phyloP scores from a whole-genome alignment of 179 eudicot genomes.

The Beta corolliflora region DNA sequence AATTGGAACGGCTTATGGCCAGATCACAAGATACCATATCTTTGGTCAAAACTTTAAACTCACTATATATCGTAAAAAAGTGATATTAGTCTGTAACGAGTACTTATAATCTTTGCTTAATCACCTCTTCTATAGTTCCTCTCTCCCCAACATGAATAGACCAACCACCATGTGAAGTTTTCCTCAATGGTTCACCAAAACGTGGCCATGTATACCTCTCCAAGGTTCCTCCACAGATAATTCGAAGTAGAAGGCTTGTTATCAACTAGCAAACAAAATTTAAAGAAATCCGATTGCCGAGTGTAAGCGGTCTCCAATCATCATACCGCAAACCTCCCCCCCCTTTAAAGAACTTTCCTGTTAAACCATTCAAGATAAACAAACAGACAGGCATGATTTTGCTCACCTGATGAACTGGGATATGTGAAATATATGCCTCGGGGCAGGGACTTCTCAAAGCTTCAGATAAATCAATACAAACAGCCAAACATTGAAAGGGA shows the following conservation, averaged over 20 bases:
- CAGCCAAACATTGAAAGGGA: conserved; percentile 96
- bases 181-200: not conserved
- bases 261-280: not conserved
- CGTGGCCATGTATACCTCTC: not conserved
- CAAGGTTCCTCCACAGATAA: not conserved
- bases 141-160: not conserved
- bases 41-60: not conserved
- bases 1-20: not conserved
- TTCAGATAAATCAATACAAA: conserved; percentile 76
- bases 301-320: not conserved
- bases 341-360: not conserved
- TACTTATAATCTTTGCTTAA: not conserved
- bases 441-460: conserved; percentile 88
- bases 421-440: conserved; percentile 52
- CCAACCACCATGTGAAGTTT: not conserved
- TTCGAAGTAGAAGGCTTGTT: not conserved
- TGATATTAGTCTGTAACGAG: not conserved
- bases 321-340: not conserved
- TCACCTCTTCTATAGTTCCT: not conserved
- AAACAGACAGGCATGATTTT: not conserved
- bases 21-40: not conserved
- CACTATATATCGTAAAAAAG: not conserved
- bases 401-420: conserved; percentile 21
- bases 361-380: conserved; percentile 5
- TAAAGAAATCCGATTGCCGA: not conserved